Conservation (phyloP, 2,329 filamentous ascomycete genomes). For the Tolypocladium pustulatum region DNA sequence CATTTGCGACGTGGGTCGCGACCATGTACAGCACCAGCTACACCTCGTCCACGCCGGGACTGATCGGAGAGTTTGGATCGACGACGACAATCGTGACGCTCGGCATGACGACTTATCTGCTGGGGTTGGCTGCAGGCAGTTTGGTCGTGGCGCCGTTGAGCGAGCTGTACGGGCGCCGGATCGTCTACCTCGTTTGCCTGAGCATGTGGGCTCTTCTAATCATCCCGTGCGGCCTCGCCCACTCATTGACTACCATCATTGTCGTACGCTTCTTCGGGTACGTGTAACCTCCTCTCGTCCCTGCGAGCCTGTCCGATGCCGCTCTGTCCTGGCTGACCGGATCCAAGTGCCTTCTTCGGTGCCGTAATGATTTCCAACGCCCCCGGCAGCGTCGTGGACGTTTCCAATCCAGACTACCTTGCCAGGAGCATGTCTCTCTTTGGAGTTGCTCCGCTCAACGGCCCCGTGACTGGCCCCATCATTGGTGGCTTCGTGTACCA, state of each 20-base stretch:
- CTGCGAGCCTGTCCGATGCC: neutral
- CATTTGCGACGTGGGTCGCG: constrained; percentile 36
- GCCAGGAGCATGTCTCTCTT: constrained; percentile 69
- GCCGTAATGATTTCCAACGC: constrained; percentile 75
- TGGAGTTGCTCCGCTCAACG: constrained; percentile 70
- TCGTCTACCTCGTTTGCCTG: constrained; percentile 60
- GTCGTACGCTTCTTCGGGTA: constrained; percentile 63
- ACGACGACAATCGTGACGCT: constrained; percentile 54
- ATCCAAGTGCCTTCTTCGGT: constrained; percentile 37
- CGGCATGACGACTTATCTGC: constrained; percentile 68
- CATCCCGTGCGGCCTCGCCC: constrained; percentile 60
- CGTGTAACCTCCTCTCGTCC: neutral
- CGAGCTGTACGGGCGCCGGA: constrained; percentile 57
- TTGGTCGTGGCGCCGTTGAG: constrained; percentile 65
- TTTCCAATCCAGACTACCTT: constrained; percentile 69
- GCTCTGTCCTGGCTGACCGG: neutral
- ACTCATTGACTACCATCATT: constrained; percentile 58
- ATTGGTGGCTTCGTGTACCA: constrained; percentile 67
- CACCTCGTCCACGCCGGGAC: constrained; percentile 58
- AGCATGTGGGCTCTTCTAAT: constrained; percentile 56
- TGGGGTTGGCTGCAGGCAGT: constrained; percentile 63
- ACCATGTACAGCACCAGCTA: constrained; percentile 73
- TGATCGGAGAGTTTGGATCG: constrained; percentile 56
- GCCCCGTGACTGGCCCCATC: constrained; percentile 31
- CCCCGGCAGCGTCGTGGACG: constrained; percentile 73